Conservation (phyloP, 345 rosid genomes). For the Gossypium longicalyx region DNA sequence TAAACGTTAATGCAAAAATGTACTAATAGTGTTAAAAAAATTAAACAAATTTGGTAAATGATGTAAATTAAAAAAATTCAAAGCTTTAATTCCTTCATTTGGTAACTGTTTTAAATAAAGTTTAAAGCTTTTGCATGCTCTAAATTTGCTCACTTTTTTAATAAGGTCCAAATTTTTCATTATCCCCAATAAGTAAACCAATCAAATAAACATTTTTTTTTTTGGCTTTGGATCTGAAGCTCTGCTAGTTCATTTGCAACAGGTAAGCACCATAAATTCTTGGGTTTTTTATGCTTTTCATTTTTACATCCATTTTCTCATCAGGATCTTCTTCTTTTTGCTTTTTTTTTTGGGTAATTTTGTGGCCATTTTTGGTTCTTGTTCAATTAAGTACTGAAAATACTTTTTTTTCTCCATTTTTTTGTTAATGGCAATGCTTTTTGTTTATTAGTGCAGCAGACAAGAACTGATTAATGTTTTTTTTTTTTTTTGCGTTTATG, state of each 20-base stretch:
- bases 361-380: no score
- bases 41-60: neutral
- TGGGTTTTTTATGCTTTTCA: neutral
- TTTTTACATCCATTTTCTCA: neutral
- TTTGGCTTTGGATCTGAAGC: neutral
- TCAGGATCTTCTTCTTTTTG: no score
- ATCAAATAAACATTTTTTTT: no score
- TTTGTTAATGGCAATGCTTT: constrained; percentile 1
- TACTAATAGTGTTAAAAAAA: neutral
- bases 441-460: constrained; percentile 24
- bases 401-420: neutral
- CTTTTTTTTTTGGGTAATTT: no score
- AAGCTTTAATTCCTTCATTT: constrained; percentile 15
- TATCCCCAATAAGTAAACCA: no score
- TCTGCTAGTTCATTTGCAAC: neutral
- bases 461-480: constrained; percentile 21
- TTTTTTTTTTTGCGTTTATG: constrained; percentile 1
- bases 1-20: neutral
- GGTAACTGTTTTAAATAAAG: no score
- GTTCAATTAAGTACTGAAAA: no score
- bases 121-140: no score
- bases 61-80: neutral
- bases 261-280: neutral
- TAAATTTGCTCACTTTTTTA: no score
- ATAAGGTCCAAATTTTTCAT: no score